phyloP scores from a whole-genome alignment of 257 asterid genomes.

The Primulina huaijiensis region DNA sequence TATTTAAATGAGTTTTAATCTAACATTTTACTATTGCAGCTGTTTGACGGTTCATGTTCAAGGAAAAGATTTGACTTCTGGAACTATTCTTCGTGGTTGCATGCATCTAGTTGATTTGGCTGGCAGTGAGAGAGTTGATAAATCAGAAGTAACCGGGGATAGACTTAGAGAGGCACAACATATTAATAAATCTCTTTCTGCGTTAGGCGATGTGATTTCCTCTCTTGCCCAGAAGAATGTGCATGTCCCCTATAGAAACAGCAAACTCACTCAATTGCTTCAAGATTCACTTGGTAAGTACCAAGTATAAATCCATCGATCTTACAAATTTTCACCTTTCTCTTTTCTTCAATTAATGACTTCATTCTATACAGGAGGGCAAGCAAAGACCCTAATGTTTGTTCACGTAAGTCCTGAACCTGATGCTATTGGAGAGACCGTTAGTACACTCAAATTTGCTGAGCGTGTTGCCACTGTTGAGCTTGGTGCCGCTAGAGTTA shows the following conservation, averaged over 20 bases:
- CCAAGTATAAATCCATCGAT: conserved; percentile 35
- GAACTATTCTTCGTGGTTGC: conserved; percentile 78
- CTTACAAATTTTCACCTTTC: conserved; percentile 3
- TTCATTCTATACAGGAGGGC: conserved; percentile 62
- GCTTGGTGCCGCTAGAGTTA: conserved; percentile 96
- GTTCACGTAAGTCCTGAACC: conserved; percentile 94
- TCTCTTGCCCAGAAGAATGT: conserved; percentile 87
- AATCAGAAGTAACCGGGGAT: conserved; percentile 96
- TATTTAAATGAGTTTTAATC: conserved; percentile 16
- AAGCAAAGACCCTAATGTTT: conserved; percentile 96
- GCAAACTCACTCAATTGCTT: conserved; percentile 94
- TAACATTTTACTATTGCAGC: conserved; percentile 39
- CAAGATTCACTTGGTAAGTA: conserved; percentile 97
- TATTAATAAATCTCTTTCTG: conserved; percentile 89
- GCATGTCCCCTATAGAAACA: conserved; percentile 91
- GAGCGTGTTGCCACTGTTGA: conserved; percentile 97
- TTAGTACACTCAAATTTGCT: conserved; percentile 95
- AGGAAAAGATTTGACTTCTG: conserved; percentile 83
- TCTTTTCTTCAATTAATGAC: conserved; percentile 20
- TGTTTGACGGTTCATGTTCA: conserved; percentile 95
- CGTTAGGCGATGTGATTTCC: conserved; percentile 91
- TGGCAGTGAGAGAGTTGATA: conserved; percentile 99
- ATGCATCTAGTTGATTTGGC: conserved; percentile 99
- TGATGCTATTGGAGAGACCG: conserved; percentile 89
- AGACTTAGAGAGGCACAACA: conserved; percentile 97